Base-by-base conservation (phyloP, 306 rosid genomes). In the Vigna reflexopilosa region DNA sequence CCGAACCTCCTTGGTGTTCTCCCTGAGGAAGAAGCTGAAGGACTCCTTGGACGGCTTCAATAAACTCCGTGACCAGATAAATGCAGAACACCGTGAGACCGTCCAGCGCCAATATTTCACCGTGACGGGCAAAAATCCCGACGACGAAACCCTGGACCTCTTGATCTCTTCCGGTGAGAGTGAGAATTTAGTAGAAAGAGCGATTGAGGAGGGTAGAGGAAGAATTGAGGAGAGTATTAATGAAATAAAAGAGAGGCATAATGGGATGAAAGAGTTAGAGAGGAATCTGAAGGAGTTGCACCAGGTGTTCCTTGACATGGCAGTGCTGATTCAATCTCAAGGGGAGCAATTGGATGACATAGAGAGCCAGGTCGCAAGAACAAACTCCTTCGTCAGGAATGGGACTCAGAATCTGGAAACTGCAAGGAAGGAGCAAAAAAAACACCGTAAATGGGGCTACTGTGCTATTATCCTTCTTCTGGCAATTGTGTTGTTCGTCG, bases 231-330 rank as follows among this genome's bases (percentile, higher is more conserved):
- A 94, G 85, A 89, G 91, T 48, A 91, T 94, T 42, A 85, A 82
- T 4, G 98, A 91, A 80, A 94, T 94, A 76, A 94, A 94, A 84
- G 98, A 94, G 86, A 84, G 98, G 61, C 96, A 94, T 69, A 96
- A 89, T 76, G 94, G 96, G 1, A 94, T 94, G 8, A 89, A 90
- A 52, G 98, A 90, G 50, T 76, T 94, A 67, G 98, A 94, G 86
- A 94, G 78, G 89, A 94, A 86, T 67, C 94, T 94, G 22, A 81
- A 75, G 77, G 97, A 90, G 76, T 85, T 94, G 80, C 97, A 94
- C 83, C 94, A 94, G 73, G 97, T 91, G 79, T 94, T 94, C 81
- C 74, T 94, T 77, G 98, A 94, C 91, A 94, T 94, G 98, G 86
- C 93, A 9, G 98, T 92, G 42, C 42, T 92, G 85, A 94, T 94